phyloP scores from a whole-genome alignment of 306 rosid genomes.

The Prunus mume region DNA sequence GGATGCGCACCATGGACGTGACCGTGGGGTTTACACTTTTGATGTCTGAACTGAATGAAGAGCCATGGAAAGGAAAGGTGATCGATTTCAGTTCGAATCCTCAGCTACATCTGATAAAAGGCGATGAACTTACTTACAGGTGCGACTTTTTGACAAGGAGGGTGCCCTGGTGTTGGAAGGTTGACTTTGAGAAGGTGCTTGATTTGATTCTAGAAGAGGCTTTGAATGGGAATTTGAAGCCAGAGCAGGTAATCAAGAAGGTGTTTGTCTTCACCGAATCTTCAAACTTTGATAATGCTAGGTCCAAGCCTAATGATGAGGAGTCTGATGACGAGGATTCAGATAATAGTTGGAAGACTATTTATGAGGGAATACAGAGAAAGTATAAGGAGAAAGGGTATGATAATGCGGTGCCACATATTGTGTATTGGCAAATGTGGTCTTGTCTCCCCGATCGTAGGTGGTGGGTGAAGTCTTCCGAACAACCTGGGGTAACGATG shows the following conservation, averaged over 20 bases:
- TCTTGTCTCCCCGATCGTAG: too few relatives aligned
- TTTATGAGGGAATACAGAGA: not conserved
- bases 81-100: conserved; percentile 43
- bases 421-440: not conserved
- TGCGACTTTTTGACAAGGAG: conserved; percentile 23
- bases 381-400: not conserved
- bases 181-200: conserved; percentile 31
- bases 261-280: not conserved
- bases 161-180: conserved; percentile 10
- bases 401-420: not conserved
- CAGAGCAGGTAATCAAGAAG: not conserved
- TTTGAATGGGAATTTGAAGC: not conserved
- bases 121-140: conserved; percentile 31
- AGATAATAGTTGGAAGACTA: too few relatives aligned
- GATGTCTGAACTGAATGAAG: conserved; percentile 11
- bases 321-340: too few relatives aligned
- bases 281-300: too few relatives aligned
- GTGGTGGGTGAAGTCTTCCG: not conserved
- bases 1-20: conserved; percentile 6
- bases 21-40: conserved; percentile 40
- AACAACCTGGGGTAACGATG: not conserved
- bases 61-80: conserved; percentile 60
- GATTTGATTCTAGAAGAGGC: not conserved
- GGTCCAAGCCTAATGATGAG: too few relatives aligned
- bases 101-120: conserved; percentile 37